Conservation (phyloP, 331 rosid species). For the Rosa hybrid region DNA sequence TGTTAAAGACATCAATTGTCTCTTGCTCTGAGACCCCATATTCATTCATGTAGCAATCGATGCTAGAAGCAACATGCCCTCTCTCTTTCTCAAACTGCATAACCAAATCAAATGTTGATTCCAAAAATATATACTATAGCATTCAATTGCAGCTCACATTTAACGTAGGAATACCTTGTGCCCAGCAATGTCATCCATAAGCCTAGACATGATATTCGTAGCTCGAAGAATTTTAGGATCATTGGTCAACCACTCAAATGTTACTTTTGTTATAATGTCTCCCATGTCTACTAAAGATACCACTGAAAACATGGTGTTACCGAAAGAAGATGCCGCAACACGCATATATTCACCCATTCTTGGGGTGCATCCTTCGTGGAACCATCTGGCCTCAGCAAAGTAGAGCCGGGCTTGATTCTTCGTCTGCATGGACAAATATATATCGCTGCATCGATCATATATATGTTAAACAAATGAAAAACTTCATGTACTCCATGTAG, state of each 20-base stretch:
- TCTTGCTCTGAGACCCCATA: neutral
- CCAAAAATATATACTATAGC: neutral
- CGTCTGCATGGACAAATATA: neutral
- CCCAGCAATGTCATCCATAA: slow-evolving; percentile 1
- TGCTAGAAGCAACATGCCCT: neutral
- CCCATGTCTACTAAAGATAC: neutral
- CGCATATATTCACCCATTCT: neutral
- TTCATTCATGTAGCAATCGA: neutral
- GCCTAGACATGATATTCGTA: neutral
- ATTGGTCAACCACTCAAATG: neutral
- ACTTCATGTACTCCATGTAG: too few relatives aligned
- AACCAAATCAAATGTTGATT: neutral
- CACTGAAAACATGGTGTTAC: neutral
- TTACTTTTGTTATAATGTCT: neutral
- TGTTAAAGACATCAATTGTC: neutral
- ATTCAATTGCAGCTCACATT: neutral
- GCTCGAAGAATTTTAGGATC: neutral
- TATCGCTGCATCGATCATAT: too few relatives aligned
- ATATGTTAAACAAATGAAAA: neutral
- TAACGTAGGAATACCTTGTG: neutral
- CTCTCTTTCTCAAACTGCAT: slow-evolving; percentile 1
- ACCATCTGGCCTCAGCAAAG: neutral
- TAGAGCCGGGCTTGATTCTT: neutral
- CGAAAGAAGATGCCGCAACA: neutral
- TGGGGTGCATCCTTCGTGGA: neutral